These are phyloP conservation scores for Sabuloglossum arenarium DNA, from an alignment of 495 filamentous ascomycete species.

Conservation along the genomic window DNA sequence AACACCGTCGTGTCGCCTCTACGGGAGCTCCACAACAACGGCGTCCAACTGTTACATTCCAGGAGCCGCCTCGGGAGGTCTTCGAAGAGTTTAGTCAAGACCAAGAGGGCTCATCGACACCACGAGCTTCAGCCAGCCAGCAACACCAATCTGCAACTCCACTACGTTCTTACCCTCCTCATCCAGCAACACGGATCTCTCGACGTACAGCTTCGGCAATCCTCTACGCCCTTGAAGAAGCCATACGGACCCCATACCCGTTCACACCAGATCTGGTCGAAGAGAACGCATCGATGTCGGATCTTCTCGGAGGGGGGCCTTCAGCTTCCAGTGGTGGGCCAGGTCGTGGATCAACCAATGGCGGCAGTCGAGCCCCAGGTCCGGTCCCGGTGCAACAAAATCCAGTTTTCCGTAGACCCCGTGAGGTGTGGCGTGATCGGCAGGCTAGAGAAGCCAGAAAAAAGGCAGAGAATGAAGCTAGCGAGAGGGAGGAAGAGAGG, in stretches of 20 bases:
- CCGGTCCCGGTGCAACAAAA: constrained; percentile 25
- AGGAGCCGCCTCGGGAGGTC: constrained; percentile 5
- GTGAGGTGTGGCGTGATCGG: constrained; percentile 58
- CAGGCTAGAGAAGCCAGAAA: constrained; percentile 42
- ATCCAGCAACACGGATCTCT: constrained; percentile 35
- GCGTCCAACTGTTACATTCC: background rate
- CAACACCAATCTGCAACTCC: constrained; percentile 2
- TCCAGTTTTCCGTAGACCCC: constrained; percentile 33
- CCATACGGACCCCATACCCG: constrained; percentile 57
- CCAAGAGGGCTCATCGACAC: background rate
- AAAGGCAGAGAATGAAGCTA: constrained; percentile 35
- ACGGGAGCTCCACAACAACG: constrained; percentile 4
- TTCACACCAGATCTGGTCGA: constrained; percentile 75
- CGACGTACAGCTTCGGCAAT: constrained; percentile 55
- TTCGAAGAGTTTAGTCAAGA: background rate
- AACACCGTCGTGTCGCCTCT: constrained; percentile 14
- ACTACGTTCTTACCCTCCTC: constrained; percentile 25
- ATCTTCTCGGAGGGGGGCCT: constrained; percentile 33
- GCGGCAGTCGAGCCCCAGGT: constrained; percentile 24
- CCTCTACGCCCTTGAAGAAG: constrained; percentile 79
- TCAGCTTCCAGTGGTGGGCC: constrained; percentile 19
- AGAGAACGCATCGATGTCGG: constrained; percentile 88
- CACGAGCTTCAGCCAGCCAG: constrained; percentile 7
- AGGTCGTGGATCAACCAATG: constrained; percentile 26
- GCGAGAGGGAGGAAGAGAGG: constrained; percentile 29